Base-by-base conservation (phyloP, 495 filamentous ascomycete genomes). In the Penicillium silybi region DNA sequence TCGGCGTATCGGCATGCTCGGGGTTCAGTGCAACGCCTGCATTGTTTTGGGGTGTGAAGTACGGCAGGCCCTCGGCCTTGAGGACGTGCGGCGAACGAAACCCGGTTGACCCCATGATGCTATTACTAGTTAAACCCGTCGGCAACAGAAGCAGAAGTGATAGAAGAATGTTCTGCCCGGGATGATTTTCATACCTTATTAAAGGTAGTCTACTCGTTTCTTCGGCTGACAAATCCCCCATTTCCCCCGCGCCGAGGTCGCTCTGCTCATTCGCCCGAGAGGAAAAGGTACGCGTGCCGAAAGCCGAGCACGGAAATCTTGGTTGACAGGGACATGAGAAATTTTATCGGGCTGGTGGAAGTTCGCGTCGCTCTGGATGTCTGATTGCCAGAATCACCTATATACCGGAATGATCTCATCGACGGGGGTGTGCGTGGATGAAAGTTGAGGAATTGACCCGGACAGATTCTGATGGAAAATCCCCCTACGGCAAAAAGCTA, bases 11-110 rank as follows among this genome's bases (percentile, higher is more conserved):
- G 19, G 40, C 18, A 38, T 71, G 63, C 29, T 72, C 56, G 2
- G 61, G 52, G 17, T 61, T 47, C 19, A 81, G 26, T 19, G 81
- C 77, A 2, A 79, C 80, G 27, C 83, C 84, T 10, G 74, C 71
- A 25, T 71, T 62, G 64, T 86, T 81, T 22, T 64, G 70, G 13
- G 84, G 82, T 1, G 83, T 86, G 65, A 78, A 88, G 65, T 73
- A 86, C 41, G 82, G 72, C 29, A 66, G 38, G 6, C 61, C 57
- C 16, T 51, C 44, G 4, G 67, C 61, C 23, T 51, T 46, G 0
- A 52, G 6, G 3, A 58, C 47, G 4, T 46, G 23, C n/a, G 68
- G 59, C 18, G 63, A 58, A 8, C 22, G 40, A 19, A 60, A 48
- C 4, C n/a, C 17, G 38, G 29, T 49, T 15, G 61, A 62, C 0